A percentile compares a stretch with the other conserved stretches of the same genome.
Conservation (phyloP, 1,284 basidiomycete species). For the Cryptococcus sp. region DNA sequence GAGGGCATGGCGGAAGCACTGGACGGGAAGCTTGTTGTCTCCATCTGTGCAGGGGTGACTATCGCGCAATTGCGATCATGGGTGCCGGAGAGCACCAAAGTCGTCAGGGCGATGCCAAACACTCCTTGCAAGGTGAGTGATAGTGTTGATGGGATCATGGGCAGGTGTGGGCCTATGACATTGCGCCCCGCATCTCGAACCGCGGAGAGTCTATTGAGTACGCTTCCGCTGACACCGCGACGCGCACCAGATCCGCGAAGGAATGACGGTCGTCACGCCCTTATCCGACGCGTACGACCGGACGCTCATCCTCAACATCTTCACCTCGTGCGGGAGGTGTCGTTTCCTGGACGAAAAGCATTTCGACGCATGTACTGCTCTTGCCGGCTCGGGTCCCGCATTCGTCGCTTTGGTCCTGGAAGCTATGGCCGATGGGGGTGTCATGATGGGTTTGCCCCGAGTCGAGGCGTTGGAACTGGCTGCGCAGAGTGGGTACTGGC, state of each 20-base stretch:
- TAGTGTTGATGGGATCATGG: neutral
- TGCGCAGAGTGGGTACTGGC: slow-evolving; percentile 74
- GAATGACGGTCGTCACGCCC: slow-evolving; percentile 87
- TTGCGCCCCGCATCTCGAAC: no score
- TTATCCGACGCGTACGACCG: slow-evolving; percentile 57
- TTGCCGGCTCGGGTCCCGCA: slow-evolving; percentile 94
- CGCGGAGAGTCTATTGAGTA: neutral
- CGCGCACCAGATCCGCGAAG: slow-evolving; percentile 78
- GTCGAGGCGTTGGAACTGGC: slow-evolving; percentile 92
- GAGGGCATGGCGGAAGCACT: slow-evolving; percentile 84
- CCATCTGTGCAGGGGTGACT: slow-evolving; percentile 93
- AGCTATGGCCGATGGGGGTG: slow-evolving; percentile 98
- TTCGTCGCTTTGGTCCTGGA: slow-evolving; percentile 97
- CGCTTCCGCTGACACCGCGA: neutral
- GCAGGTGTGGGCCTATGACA: no score
- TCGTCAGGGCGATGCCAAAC: slow-evolving; percentile 98
- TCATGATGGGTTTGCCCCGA: slow-evolving; percentile 99
- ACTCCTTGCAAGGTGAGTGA: slow-evolving; percentile 85
- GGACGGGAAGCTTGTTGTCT: slow-evolving; percentile 87
- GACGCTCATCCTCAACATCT: slow-evolving; percentile 84
- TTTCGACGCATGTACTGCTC: slow-evolving; percentile 96
- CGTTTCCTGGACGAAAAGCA: slow-evolving; percentile 94
- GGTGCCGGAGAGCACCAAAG: slow-evolving; percentile 75
- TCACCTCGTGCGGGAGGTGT: slow-evolving; percentile 90
- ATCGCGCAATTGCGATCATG: slow-evolving; percentile 75